These are phyloP conservation scores for Wickerhamomyces mucosus DNA, from an alignment of 805 yeast genomes.

Conservation along the genomic window DNA sequence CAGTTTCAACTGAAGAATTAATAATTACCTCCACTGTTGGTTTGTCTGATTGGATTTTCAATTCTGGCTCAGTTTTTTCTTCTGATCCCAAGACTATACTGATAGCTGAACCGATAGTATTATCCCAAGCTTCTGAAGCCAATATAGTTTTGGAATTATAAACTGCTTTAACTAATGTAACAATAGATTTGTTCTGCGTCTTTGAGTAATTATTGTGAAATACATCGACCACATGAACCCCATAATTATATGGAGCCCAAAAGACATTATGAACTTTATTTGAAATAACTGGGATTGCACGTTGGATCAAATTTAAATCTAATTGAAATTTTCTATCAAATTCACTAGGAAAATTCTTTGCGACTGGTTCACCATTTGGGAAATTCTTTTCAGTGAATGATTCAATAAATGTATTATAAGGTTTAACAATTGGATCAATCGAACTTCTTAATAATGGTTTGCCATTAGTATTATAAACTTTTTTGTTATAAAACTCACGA, in stretches of 20 bases:
- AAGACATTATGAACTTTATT: slow-evolving; percentile 19
- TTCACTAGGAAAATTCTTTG: slow-evolving; percentile 45
- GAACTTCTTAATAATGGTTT: slow-evolving; percentile 54
- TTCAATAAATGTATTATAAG: slow-evolving; percentile 48
- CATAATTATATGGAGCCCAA: slow-evolving; percentile 26
- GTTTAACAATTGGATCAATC: slow-evolving; percentile 52
- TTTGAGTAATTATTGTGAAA: slow-evolving; percentile 30
- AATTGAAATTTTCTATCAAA: slow-evolving; percentile 40
- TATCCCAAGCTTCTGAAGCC: slow-evolving; percentile 21
- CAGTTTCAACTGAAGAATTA: no score
- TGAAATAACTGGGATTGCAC: slow-evolving; percentile 28
- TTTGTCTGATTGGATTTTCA: no score
- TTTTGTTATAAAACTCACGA: slow-evolving; percentile 41
- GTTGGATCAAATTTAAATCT: slow-evolving; percentile 27
- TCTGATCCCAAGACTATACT: neutral
- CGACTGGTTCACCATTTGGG: slow-evolving; percentile 35
- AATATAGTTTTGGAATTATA: slow-evolving; percentile 23
- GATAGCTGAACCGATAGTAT: slow-evolving; percentile 2
- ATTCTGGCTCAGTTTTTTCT: neutral
- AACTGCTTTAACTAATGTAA: slow-evolving; percentile 23
- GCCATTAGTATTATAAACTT: slow-evolving; percentile 48
- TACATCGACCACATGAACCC: slow-evolving; percentile 27
- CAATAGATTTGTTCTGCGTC: slow-evolving; percentile 26
- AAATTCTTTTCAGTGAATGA: slow-evolving; percentile 32
- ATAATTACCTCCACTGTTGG: no score